Conservation (phyloP, 2,329 filamentous ascomycete species). For the Aureobasidium sp. region DNA sequence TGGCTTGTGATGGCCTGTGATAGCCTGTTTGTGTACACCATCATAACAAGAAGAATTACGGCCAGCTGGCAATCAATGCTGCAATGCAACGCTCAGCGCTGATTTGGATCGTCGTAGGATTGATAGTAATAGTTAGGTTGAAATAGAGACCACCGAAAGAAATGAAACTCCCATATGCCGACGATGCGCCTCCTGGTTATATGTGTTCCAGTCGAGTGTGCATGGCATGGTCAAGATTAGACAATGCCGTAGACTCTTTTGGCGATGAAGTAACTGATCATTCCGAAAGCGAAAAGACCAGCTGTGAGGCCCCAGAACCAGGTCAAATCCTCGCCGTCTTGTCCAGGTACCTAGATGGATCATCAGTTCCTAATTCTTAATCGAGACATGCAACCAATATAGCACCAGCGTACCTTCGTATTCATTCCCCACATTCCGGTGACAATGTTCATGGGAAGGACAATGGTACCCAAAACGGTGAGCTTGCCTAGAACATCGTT, state of each 20-base stretch:
- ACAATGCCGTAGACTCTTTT: conserved; percentile 80
- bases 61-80: background rate
- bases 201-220: background rate
- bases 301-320: conserved; percentile 57
- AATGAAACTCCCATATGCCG: background rate
- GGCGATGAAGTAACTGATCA: conserved; percentile 72
- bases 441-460: conserved; percentile 97
- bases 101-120: background rate
- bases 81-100: conserved; percentile 1
- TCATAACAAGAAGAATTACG: background rate
- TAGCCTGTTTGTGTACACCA: background rate
- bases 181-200: background rate
- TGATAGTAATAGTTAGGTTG: background rate
- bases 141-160: background rate
- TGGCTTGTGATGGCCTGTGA: background rate
- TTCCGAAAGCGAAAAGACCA: conserved; percentile 69
- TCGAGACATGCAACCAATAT: background rate
- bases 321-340: conserved; percentile 63
- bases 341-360: conserved; percentile 63
- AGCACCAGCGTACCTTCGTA: conserved; percentile 30
- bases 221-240: conserved; percentile 30
- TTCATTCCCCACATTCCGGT: conserved; percentile 99
- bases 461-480: conserved; percentile 92
- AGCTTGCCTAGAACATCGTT: conserved; percentile 91
- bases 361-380: background rate